phyloP scores from a whole-genome alignment of 805 yeast genomes.

The Ogataea nitratoaversa region DNA sequence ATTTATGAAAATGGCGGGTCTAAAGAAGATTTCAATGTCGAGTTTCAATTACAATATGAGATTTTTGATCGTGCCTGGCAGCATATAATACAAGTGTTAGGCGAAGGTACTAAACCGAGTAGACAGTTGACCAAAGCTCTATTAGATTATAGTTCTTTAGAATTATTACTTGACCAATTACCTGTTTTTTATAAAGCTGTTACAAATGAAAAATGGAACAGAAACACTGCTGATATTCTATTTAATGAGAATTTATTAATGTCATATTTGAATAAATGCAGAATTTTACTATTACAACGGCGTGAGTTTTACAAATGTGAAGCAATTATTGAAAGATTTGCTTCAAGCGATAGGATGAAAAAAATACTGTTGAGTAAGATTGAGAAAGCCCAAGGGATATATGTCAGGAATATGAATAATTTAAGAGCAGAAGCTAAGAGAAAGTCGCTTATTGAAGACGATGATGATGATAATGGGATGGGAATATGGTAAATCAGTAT shows the following conservation, averaged over 20 bases:
- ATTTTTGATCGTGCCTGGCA: conserved; percentile 25
- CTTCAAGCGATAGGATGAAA: conserved; percentile 21
- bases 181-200: conserved; percentile 17
- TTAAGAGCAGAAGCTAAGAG: conserved; percentile 7
- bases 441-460: conserved; percentile 13
- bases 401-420: conserved; percentile 13
- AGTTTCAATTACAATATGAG: conserved; percentile 16
- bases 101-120: conserved; percentile 15
- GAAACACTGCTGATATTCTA: conserved; percentile 13
- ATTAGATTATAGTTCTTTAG: conserved; percentile 20
- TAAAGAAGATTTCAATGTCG: conserved; percentile 4
- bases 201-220: conserved; percentile 7
- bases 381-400: conserved; percentile 14
- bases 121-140: conserved; percentile 19
- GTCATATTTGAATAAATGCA: conserved; percentile 21
- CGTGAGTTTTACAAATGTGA: conserved; percentile 26
- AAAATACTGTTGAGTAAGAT: conserved; percentile 11
- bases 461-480: conserved; percentile 29
- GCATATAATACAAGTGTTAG: conserved; percentile 8
- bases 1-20: conserved; percentile 13
- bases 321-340: conserved; percentile 23
- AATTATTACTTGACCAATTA: conserved; percentile 19
- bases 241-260: conserved; percentile 18
- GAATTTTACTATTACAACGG: conserved; percentile 16
- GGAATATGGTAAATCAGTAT: conserved; percentile 22